Evolutionary conservation across 345 rosid species (phyloP).

Genomic region (Eucalyptus microcorys): DNA sequence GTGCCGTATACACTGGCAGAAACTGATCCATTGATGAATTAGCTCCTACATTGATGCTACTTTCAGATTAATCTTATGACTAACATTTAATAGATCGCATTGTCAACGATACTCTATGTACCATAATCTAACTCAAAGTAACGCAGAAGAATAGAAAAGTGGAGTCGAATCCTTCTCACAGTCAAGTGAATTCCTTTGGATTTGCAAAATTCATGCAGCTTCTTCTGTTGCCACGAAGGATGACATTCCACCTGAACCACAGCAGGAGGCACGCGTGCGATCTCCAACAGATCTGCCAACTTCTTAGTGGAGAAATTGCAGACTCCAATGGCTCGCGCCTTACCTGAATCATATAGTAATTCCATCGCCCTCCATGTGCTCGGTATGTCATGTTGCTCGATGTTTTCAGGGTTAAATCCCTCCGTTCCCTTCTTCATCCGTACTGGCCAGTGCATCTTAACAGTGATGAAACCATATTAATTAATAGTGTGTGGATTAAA

Average conservation of each 20-base stretch:
- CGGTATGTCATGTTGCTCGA: slow-evolving; percentile 48
- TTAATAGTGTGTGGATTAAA: neutral
- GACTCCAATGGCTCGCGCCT: slow-evolving; percentile 76
- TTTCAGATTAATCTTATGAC: neutral
- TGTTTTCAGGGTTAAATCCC: slow-evolving; percentile 5
- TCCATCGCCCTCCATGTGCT: slow-evolving; percentile 88
- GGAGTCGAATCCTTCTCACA: slow-evolving; percentile 24
- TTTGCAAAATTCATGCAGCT: slow-evolving; percentile 58
- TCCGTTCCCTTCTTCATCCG: slow-evolving; percentile 51
- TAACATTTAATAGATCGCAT: neutral
- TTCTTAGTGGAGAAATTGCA: slow-evolving; percentile 82
- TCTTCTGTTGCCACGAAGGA: slow-evolving; percentile 72
- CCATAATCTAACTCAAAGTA: neutral
- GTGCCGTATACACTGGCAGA: neutral
- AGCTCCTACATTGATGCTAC: neutral
- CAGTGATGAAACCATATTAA: neutral
- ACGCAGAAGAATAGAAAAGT: neutral
- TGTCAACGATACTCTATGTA: neutral
- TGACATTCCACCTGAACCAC: slow-evolving; percentile 87
- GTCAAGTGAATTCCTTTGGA: slow-evolving; percentile 70
- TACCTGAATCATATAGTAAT: slow-evolving; percentile 57
- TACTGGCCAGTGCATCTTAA: slow-evolving; percentile 85
- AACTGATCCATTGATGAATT: neutral
- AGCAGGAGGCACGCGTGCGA: slow-evolving; percentile 76
- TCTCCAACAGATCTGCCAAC: slow-evolving; percentile 49